These are phyloP conservation scores for Cercospora sp. DNA, from an alignment of 2,329 filamentous ascomycete species.

Conservation along the genomic window DNA sequence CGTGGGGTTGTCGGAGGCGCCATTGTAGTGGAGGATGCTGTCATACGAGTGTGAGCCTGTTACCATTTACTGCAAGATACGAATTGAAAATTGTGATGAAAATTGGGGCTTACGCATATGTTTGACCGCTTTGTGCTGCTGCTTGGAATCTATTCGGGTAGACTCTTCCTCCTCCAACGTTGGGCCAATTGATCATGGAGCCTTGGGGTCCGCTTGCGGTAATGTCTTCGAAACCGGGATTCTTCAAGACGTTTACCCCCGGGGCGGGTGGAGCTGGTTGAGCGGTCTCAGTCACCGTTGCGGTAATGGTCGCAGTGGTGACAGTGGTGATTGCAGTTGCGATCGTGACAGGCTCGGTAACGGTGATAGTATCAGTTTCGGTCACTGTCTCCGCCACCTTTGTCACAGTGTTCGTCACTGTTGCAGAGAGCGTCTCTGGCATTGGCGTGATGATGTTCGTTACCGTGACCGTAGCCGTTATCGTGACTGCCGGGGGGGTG, in stretches of 20 bases:
- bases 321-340: background rate
- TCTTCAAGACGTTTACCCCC: background rate
- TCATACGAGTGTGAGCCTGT: background rate
- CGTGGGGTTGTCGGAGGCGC: background rate
- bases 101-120: background rate
- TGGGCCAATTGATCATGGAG: background rate
- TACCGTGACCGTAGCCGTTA: background rate
- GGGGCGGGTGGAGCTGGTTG: background rate
- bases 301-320: background rate
- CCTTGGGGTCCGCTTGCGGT: background rate
- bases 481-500: background rate
- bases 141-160: background rate
- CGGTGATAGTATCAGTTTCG: background rate
- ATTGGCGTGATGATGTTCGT: background rate
- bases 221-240: background rate
- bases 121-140: background rate
- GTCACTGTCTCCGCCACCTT: background rate
- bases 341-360: background rate
- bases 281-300: background rate
- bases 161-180: background rate
- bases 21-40: conserved; percentile 7
- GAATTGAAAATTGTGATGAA: background rate
- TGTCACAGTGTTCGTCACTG: background rate
- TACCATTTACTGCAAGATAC: background rate
- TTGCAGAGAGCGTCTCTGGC: background rate